Evolutionary conservation across 768 basidiomycete genomes (phyloP), one percentile per base, ranked within the genome.

Genomic region (Boletus eberwhitei): DNA sequence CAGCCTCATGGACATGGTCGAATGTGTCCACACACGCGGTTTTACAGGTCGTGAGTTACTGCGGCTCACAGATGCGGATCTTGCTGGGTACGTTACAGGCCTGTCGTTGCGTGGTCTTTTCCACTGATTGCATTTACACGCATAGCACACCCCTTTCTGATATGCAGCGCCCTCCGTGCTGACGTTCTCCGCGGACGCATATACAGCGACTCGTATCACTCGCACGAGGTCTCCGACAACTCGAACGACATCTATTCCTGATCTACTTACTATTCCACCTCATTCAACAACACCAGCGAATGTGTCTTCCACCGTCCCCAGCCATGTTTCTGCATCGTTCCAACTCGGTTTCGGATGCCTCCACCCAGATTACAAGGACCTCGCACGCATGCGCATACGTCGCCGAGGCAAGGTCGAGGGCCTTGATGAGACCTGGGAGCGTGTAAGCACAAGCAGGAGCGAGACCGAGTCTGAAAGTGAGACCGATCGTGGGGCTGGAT

Each of bases 401-500:
- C 66, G 64, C 35, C 58, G 60, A 55, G 70, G 66, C 37, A 64
- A 48, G 50, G 72, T 71, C 43, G 67, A 64, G 53, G 68, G 69
- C 39, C 70, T 74, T 29, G 65, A 73, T 6, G 65, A 71, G 26
- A 66, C 63, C 19, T 74, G 71, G 64, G 72, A 73, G 19, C 67
- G 67, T 9, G 47, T 55, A 7, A 60, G 63, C 35, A 48, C 49
- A 19, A 72, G 70, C 6, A 63, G 60, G 24, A 66, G 68, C 19
- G 70, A 70, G n/a, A n/a, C n/a, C n/a, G n/a, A n/a, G n/a, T n/a
- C n/a, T n/a, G n/a, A n/a, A n/a, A n/a, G n/a, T n/a, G n/a, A n/a
- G n/a, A n/a, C n/a, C n/a, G 97, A 99, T 84, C 93, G 97, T 73
- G 97, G 97, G 52, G 96, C 97, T 21, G 97, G 98, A 73, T 98